Evolutionary conservation across 768 basidiomycete species (phyloP).

Genomic region (Plicaturopsis crispa): DNA sequence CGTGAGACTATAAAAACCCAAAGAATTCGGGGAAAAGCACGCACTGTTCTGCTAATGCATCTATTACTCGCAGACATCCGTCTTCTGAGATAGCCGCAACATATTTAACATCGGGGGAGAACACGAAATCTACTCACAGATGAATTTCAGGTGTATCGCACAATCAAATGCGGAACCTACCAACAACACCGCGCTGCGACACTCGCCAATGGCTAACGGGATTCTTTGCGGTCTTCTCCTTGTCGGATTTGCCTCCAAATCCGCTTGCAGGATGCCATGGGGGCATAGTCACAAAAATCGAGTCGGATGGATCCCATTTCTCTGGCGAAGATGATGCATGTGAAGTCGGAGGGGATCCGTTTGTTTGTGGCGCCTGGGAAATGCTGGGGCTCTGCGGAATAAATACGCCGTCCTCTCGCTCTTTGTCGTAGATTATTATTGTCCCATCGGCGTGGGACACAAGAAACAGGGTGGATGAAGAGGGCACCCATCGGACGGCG

Average conservation of each 20-base stretch:
- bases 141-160: slow-evolving; percentile 3
- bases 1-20: slow-evolving; percentile 1
- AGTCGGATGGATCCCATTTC: slow-evolving; percentile 73
- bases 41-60: slow-evolving; percentile 80
- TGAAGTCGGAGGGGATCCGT: slow-evolving; percentile 17
- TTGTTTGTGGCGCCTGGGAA: slow-evolving; percentile 19
- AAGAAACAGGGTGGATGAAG: slow-evolving; percentile 72
- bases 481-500: slow-evolving; percentile 86
- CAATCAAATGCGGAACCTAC: slow-evolving; percentile 30
- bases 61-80: slow-evolving; percentile 84
- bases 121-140: slow-evolving; percentile 71
- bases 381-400: slow-evolving; percentile 33
- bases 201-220: slow-evolving; percentile 90
- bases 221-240: slow-evolving; percentile 70
- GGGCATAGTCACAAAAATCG: slow-evolving; percentile 73
- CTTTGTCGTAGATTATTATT: slow-evolving; percentile 84
- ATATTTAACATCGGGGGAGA: slow-evolving; percentile 88
- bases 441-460: slow-evolving; percentile 87
- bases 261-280: slow-evolving; percentile 64
- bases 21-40: slow-evolving; percentile 15
- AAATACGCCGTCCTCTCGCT: slow-evolving; percentile 81
- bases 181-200: slow-evolving; percentile 62
- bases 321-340: slow-evolving; percentile 23
- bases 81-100: slow-evolving; percentile 91
- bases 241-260: slow-evolving; percentile 39